Conservation (phyloP, 2,329 filamentous ascomycete genomes). For the Venturia asperata region DNA sequence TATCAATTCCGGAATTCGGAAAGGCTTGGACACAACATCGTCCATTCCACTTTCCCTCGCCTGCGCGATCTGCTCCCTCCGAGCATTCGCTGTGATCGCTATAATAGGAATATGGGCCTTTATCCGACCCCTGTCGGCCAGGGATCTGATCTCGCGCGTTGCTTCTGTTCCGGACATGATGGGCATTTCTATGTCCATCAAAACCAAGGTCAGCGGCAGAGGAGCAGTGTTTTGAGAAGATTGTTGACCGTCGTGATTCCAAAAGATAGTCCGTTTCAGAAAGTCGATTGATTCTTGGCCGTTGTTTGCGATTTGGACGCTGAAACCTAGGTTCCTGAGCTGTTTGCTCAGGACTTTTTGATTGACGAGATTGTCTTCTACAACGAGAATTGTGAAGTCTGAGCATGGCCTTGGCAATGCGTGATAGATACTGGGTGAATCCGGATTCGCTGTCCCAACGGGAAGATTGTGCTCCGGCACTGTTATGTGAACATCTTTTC, state of each 20-base stretch:
- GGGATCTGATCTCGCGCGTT: constrained; percentile 12
- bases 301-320: constrained; percentile 29
- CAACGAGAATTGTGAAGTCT: constrained; percentile 21
- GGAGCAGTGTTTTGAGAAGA: background rate
- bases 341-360: constrained; percentile 31
- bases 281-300: constrained; percentile 28
- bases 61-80: constrained; percentile 16
- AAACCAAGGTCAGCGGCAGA: constrained; percentile 5
- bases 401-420: background rate
- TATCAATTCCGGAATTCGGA: constrained; percentile 29
- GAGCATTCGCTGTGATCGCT: constrained; percentile 19
- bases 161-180: constrained; percentile 19
- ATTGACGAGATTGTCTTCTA: constrained; percentile 35
- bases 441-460: constrained; percentile 2
- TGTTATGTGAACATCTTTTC: background rate
- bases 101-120: constrained; percentile 17
- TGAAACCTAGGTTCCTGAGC: constrained; percentile 29
- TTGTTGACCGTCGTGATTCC: background rate
- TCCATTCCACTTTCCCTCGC: constrained; percentile 19
- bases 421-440: background rate
- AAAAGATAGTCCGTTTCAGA: constrained; percentile 8
- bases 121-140: background rate
- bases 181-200: constrained; percentile 21
- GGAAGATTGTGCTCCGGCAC: constrained; percentile 4
- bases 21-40: constrained; percentile 29